Evolutionary conservation across 441 rosid species (phyloP).

Genomic region (Adansonia madagascariensis): DNA sequence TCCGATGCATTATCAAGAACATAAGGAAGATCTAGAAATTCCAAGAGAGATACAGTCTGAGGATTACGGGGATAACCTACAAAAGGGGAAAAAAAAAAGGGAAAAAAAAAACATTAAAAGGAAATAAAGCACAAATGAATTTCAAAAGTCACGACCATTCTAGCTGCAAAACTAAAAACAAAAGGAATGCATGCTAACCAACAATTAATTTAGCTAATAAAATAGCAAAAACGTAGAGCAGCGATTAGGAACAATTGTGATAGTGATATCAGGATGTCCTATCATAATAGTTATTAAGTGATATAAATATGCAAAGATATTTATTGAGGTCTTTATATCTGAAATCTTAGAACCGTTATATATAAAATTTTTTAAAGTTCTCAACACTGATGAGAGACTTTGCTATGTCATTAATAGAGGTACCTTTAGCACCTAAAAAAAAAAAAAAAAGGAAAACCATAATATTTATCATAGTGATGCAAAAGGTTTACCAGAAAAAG

Average conservation of each 20-base stretch:
- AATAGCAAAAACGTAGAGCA: background rate
- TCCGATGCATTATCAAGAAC: conserved; percentile 61
- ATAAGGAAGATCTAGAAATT: conserved; percentile 80
- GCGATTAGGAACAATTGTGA: background rate
- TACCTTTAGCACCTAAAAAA: background rate
- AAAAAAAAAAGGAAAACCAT: conserved; percentile 4
- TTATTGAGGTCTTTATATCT: background rate
- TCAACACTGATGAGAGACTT: background rate
- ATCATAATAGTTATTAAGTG: background rate
- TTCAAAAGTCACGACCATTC: background rate
- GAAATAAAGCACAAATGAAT: background rate
- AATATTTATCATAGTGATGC: background rate
- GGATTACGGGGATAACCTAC: conserved; percentile 70
- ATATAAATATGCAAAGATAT: background rate
- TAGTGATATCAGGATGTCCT: background rate
- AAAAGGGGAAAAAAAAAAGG: background rate
- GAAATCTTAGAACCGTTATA: background rate
- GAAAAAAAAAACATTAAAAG: background rate
- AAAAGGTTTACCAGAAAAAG: conserved; percentile 44
- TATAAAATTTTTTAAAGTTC: background rate
- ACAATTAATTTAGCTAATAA: background rate
- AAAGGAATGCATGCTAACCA: background rate
- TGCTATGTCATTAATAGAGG: background rate
- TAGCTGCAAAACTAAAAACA: background rate
- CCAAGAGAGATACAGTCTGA: conserved; percentile 71